Conservation (phyloP, 129 eudicot species). For the Smallanthus sonchifolius region DNA sequence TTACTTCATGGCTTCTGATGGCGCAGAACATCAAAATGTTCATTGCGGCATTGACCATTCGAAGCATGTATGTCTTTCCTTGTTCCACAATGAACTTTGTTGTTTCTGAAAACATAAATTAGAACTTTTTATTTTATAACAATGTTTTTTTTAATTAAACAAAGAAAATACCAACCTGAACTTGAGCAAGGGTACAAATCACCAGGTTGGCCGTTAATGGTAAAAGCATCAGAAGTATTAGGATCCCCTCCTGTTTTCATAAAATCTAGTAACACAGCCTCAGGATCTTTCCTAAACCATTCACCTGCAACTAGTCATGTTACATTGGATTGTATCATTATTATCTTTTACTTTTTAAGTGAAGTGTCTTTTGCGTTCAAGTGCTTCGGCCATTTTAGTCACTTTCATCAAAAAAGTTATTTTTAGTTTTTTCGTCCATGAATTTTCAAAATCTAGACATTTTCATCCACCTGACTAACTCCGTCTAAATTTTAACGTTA, state of each 20-base stretch:
- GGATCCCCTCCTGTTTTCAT: slow-evolving; percentile 45
- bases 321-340: background rate
- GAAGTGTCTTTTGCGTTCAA: too few species aligned
- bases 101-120: slow-evolving; percentile 26
- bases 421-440: too few species aligned
- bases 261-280: slow-evolving; percentile 19
- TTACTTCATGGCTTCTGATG: slow-evolving; percentile 36
- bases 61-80: slow-evolving; percentile 40
- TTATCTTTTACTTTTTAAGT: too few species aligned
- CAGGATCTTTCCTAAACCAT: slow-evolving; percentile 49
- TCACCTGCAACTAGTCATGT: slow-evolving; percentile 31
- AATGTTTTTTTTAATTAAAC: background rate
- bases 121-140: background rate
- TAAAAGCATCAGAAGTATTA: slow-evolving; percentile 41
- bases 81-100: slow-evolving; percentile 28
- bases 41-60: slow-evolving; percentile 47
- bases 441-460: too few species aligned
- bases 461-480: too few species aligned
- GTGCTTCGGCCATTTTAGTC: too few species aligned
- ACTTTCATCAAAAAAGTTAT: too few species aligned
- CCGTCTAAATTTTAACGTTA: too few species aligned
- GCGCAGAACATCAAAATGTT: slow-evolving; percentile 31
- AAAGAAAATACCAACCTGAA: slow-evolving; percentile 3
- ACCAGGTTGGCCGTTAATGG: slow-evolving; percentile 62
- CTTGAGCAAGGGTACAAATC: slow-evolving; percentile 46